Percentiles rank a stretch among this genome's conserved stretches.
Conservation (phyloP, 495 filamentous ascomycete species). For the Talaromyces stipitatus region DNA sequence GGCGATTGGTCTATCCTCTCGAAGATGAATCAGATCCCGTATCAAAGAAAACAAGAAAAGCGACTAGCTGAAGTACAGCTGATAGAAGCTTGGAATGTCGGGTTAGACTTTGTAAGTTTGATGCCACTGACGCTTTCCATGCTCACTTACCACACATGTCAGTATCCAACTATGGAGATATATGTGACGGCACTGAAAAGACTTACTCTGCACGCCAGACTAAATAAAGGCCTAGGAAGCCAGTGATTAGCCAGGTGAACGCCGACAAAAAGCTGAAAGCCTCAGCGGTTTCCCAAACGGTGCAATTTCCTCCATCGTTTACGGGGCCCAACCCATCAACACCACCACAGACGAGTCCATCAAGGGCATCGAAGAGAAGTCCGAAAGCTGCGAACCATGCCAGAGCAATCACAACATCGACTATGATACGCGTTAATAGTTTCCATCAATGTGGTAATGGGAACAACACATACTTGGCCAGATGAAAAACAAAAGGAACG, state of each 20-base stretch:
- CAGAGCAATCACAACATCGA: conserved; percentile 50
- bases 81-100: not conserved
- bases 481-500: conserved; percentile 34
- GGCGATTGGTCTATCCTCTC: no score
- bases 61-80: no score
- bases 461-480: conserved; percentile 30
- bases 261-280: conserved; percentile 61
- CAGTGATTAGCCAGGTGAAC: conserved; percentile 55
- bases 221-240: conserved; percentile 28
- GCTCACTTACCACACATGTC: not conserved
- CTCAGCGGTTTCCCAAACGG: conserved; percentile 56
- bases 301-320: conserved; percentile 31
- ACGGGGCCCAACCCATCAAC: conserved; percentile 41
- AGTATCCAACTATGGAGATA: not conserved
- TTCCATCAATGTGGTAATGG: not conserved
- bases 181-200: not conserved
- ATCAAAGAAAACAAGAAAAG: no score
- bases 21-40: no score
- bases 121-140: not conserved
- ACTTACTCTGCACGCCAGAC: conserved; percentile 7
- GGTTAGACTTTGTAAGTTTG: not conserved
- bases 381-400: conserved; percentile 60
- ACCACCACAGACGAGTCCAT: conserved; percentile 44
- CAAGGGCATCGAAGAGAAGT: conserved; percentile 48
- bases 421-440: conserved; percentile 6